phyloP scores from a whole-genome alignment of 225 moss, liverwort and hornwort genomes.

The Polytrichum formosum region DNA sequence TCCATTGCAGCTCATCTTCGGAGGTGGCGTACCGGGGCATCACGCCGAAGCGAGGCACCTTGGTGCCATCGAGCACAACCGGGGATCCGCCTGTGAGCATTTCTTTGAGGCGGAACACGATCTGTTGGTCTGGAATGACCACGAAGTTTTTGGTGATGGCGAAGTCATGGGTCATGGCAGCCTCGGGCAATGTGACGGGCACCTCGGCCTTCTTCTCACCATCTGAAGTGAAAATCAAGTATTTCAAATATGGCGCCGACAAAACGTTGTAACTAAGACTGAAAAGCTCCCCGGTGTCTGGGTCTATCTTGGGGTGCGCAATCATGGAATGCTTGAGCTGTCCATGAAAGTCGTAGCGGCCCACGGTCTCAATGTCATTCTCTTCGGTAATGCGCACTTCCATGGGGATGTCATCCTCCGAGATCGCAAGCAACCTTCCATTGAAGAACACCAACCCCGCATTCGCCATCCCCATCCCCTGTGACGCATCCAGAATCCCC shows the following conservation, averaged over 20 bases:
- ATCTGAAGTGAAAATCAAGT: constrained; percentile 53
- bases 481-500: constrained; percentile 65
- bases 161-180: constrained; percentile 95
- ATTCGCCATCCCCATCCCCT: constrained; percentile 97
- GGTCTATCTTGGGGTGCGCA: constrained; percentile 89
- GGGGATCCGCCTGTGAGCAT: constrained; percentile 85
- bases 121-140: constrained; percentile 92
- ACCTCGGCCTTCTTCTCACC: constrained; percentile 63
- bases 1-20: constrained; percentile 75
- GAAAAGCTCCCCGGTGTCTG: constrained; percentile 62
- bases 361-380: constrained; percentile 68
- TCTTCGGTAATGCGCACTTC: constrained; percentile 48
- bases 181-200: constrained; percentile 65
- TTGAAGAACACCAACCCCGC: constrained; percentile 80
- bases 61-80: constrained; percentile 57
- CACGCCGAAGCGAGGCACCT: constrained; percentile 74
- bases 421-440: constrained; percentile 70
- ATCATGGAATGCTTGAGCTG: constrained; percentile 87
- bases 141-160: constrained; percentile 81
- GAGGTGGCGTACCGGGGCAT: constrained; percentile 70
- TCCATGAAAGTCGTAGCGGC: constrained; percentile 73
- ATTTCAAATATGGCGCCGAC: constrained; percentile 63
- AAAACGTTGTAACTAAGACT: constrained; percentile 81
- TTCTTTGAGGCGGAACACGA: constrained; percentile 67
- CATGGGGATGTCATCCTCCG: constrained; percentile 86